Base-by-base conservation (phyloP, 345 rosid genomes). In the Melastoma malabathricum region DNA sequence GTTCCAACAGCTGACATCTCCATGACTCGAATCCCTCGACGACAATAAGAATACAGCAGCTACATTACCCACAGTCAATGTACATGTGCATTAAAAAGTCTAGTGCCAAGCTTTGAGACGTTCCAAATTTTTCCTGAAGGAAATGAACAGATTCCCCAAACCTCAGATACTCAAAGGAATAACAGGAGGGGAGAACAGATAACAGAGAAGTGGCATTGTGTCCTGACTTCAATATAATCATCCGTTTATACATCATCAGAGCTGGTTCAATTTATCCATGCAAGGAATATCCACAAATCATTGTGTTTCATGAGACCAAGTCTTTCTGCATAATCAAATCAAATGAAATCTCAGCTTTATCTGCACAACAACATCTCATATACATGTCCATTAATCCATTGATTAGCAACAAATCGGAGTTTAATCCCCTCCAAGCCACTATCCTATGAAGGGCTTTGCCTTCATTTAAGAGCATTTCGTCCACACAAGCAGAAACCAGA, bases 1-100 rank as follows among this genome's bases (percentile, higher is more conserved):
- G 63, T 79, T 76, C 85, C 84, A 78, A 59, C 70, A 59, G 39
- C 72, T 18, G 19, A 68, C 57, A 52, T 78, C 79, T 47, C 65
- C 59, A 47, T 34, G 55, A 50, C 55, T 25, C 0, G 70, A 49
- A 48, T 59, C 45, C 2, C 16, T 54, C 54, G 52, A 61, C 58
- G 68, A 59, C 56, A 65, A 59, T 41, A 50, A 61, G 48, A 68
- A 70, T 31, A 73, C 75, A 41, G 66, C 55, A 46, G 52, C 48
- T 31, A 64, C 48, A n/a, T 75, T 66, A n/a, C 52, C 70, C 69
- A 59, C 68, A 66, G 34, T 47, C 23, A 5, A 68, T 58, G 49
- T 75, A 75, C 79, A 71, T 68, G 58, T 59, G 57, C 59, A 75
- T 72, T 16, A 71, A 47, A 17, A 81, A 66, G 68, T 68, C 73